These are phyloP conservation scores for Coemansia sp. DNA, from an alignment of 192 early-diverging fungal genomes.

Conservation along the genomic window DNA sequence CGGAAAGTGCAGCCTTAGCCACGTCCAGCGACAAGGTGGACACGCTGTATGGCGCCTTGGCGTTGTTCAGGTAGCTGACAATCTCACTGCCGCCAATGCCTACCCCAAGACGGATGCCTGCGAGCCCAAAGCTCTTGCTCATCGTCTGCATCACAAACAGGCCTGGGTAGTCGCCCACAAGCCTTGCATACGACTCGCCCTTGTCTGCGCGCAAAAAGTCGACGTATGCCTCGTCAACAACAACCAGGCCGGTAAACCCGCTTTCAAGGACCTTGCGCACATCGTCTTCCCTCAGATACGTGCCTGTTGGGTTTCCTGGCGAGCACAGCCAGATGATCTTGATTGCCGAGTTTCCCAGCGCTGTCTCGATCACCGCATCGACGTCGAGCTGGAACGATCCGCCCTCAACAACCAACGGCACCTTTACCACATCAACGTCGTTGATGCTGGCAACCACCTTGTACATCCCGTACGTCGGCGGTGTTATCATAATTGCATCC, in stretches of 20 bases:
- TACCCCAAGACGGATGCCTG: conserved; percentile 92
- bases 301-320: conserved; percentile 98
- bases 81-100: conserved; percentile 77
- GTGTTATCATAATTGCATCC: conserved; percentile 92
- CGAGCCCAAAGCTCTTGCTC: conserved; percentile 97
- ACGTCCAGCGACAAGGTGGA: conserved; percentile 80
- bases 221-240: conserved; percentile 98
- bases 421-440: conserved; percentile 88
- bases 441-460: conserved; percentile 89
- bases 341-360: conserved; percentile 72
- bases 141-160: conserved; percentile 97
- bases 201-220: conserved; percentile 80
- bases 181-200: conserved; percentile 70
- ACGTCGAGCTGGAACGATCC: conserved; percentile 55
- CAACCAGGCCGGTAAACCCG: conserved; percentile 81
- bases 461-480: conserved; percentile 99
- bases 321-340: conserved; percentile 96
- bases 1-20: conserved; percentile 76
- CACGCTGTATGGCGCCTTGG: conserved; percentile 99
- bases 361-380: conserved; percentile 45
- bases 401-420: conserved; percentile 73
- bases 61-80: conserved; percentile 90
- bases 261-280: conserved; percentile 47
- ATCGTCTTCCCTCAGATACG: conserved; percentile 67
- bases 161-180: conserved; percentile 86